Base-by-base conservation (phyloP, 163 green algal genomes). In the Trebouxiophyceae sp. region DNA sequence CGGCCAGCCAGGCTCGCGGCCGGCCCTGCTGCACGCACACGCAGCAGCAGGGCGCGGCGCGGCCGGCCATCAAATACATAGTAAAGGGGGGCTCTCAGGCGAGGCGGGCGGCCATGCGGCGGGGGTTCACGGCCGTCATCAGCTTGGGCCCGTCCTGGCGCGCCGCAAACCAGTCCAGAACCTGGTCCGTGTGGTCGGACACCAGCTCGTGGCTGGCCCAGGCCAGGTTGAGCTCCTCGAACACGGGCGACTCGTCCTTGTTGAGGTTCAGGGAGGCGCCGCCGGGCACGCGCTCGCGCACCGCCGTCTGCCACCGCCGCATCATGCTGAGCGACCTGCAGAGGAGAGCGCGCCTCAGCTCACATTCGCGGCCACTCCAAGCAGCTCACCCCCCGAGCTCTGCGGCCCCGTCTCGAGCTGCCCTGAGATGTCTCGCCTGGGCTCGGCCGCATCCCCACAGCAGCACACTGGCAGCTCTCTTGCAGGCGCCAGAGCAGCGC, bases 161-260 rank as follows among this genome's bases (percentile, higher is more conserved):
- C 39, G 47, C 47, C 19, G 16, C 23, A 12, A 57, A 12, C 47
- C 47, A 57, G 57, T 77, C 57, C 46, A 77, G 47, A 33, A 77
- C 75, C 20, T 68, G 39, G 12, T 34, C 67, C 5, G 65, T 77
- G 31, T 33, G 58, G 29, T 80, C 68, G 12, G 60, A 67, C 23
- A 72, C 60, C 0, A 84, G 63, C 58, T 84, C 78, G 55, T 84
- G 78, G 1, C 44, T 28, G 20, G 80, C 80, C 55, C 67, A 84
- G 23, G 79, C 74, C 34, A 84, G 16, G 45, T 87, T 87, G 23
- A 87, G 68, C 60, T 76, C 66, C 70, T 87, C 80, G 8, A 56
- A 30, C 19, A 84, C 71, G 3, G 59, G 30, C 2, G 77, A 81
- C n/a, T 59, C n/a, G 50, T 84, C 77, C 23, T 54, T 26, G 5